Conservation (phyloP, 2,329 filamentous ascomycete genomes). For the Pestalotiopsis sp. region DNA sequence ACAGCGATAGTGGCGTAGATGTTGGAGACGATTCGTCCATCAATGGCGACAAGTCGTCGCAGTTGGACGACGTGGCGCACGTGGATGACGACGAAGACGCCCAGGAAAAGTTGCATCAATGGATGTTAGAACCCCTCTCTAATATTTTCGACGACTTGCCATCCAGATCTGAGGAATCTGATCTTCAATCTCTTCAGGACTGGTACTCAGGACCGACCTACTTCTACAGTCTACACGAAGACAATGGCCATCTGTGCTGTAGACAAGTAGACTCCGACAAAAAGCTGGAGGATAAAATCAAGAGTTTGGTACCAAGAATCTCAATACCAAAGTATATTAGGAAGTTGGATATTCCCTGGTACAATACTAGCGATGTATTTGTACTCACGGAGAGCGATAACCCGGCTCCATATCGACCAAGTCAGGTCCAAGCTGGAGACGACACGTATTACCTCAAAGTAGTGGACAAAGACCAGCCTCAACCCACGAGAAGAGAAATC, state of each 20-base stretch:
- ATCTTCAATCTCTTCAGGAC: neutral
- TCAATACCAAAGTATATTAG: constrained; percentile 13
- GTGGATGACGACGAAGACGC: neutral
- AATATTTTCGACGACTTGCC: neutral
- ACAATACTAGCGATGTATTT: neutral
- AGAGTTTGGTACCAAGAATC: neutral
- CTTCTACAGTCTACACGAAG: neutral
- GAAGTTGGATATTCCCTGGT: constrained; percentile 13
- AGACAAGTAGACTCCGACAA: neutral
- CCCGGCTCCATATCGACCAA: constrained; percentile 5
- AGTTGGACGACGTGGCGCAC: too few relatives aligned
- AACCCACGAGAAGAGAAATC: constrained; percentile 15
- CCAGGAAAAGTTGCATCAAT: neutral
- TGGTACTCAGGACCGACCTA: neutral
- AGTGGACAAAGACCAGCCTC: constrained; percentile 9
- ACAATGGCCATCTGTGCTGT: neutral
- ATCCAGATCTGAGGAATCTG: neutral
- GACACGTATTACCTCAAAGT: constrained; percentile 14
- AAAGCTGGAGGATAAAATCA: neutral
- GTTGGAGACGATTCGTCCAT: neutral
- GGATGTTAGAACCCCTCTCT: neutral
- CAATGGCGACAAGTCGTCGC: neutral
- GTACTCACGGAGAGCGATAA: constrained; percentile 5
- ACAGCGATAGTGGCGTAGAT: neutral
- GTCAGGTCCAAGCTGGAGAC: constrained; percentile 5